phyloP scores from a whole-genome alignment of 441 rosid genomes.

The Raphanus hybrid region DNA sequence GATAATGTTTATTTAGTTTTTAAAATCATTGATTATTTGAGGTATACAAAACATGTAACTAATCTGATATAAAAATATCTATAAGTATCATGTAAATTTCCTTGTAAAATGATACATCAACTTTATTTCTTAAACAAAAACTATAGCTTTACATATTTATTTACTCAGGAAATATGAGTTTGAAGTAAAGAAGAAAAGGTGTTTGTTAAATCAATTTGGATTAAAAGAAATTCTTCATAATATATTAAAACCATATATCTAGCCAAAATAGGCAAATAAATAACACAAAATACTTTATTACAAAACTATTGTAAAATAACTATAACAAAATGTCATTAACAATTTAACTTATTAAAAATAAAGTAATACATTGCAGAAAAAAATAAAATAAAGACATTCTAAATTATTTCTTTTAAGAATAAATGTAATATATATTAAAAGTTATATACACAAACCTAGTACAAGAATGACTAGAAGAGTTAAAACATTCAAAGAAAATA shows the following conservation, averaged over 20 bases:
- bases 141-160: not conserved
- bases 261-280: not conserved
- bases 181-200: not conserved
- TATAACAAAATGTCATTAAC: not conserved
- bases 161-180: not conserved
- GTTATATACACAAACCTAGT: not conserved
- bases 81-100: not conserved
- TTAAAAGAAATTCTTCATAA: not conserved
- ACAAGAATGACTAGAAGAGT: not conserved
- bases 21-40: not conserved
- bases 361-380: not conserved
- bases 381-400: not conserved
- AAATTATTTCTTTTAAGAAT: not conserved
- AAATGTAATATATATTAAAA: not conserved
- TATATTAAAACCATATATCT: not conserved
- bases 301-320: not conserved
- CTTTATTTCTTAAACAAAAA: not conserved
- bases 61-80: not conserved
- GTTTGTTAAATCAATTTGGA: not conserved
- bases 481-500: not conserved
- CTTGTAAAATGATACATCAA: not conserved
- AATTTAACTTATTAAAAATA: not conserved
- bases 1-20: conserved; percentile 1
- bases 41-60: not conserved
- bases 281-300: not conserved